Base-by-base conservation (phyloP, 768 basidiomycete species). In the Boletus patriciae region DNA sequence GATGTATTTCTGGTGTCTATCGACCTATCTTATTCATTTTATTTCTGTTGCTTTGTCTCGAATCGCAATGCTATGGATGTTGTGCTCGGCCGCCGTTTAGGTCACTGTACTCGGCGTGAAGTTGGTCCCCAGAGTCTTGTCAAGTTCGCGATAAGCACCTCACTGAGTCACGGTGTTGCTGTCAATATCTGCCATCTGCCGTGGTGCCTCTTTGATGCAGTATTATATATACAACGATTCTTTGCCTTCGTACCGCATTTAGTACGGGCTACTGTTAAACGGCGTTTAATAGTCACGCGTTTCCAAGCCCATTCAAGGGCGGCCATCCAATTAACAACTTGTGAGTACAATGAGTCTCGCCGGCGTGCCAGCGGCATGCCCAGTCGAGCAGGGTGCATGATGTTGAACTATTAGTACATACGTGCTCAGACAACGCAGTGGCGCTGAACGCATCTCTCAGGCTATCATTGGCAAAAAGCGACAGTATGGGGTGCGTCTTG, bases 21-120 rank as follows among this genome's bases (percentile, higher is more conserved):
- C 54, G 41, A 50, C 48, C 27, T 70, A 70, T 70, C 62, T 70
- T 70, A 72, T 70, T 70, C 54, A 47, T 66, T 62, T 68, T 69
- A 67, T 69, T 70, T 55, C 47, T 50, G 54, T 67, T 67, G 59
- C 67, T 69, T 62, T 67, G 67, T 69, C 49, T 71, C 45, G 19
- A 21, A 51, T 60, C 49, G 55, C 59, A 68, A 62, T 70, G 70
- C 66, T 61, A 65, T 67, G 63, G 65, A 60, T 67, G 58, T 67
- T 70, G 59, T 65, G 57, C 57, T 66, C 19, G 21, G 25, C 25
- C 25, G 25, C 25, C 25, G 38, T 16, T n/a, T 50, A 27, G 51
- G 52, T 31, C 40, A 43, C 33, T 50, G 52, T 53, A 49, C 29
- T 19, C 36, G 23, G 7, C 27, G 12, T 23, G 37, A 29, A 31